Base-by-base conservation (phyloP, 2,329 filamentous ascomycete species). In the Xylaria polymorpha region DNA sequence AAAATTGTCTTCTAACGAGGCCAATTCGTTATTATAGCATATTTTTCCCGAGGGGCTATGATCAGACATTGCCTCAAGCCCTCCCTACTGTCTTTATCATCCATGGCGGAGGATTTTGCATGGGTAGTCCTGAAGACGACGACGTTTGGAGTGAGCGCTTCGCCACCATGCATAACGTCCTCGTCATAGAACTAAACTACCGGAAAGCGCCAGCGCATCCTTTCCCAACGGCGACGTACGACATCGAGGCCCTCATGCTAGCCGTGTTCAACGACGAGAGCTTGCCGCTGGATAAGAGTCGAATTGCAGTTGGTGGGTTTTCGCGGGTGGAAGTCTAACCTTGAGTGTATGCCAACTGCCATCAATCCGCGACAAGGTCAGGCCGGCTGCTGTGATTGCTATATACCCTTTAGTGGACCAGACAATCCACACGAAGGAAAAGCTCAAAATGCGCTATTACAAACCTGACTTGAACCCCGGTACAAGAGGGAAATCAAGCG, bases 151-250 rank as follows among this genome's bases (percentile, higher is more conserved):
- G 81, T 61, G 72, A 73, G 50, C 73, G 74, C 55, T 82, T 83
- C 72, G 77, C 82, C 14, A 77, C 79, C 39, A 74, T 76, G 25
- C 77, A 81, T 62, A 77, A 79, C 58, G 74, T 84, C 61, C 74
- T 83, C n/a, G 82, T 85, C 10, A 73, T 85, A 51, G 80, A 76
- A 60, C 75, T 86, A 43, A 78, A 83, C 67, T 85, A 85, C 71
- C 77, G 78, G 62, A 81, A 82, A 72, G 79, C 82, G 0, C 84
- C 83, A 0, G 70, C 67, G 1, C 72, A 78, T 66, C 76, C 76
- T 43, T 86, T 83, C 69, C 84, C 83, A 1, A 77, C 72, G 4
- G 76, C 80, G 0, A 75, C 78, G 2, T 72, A 83, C 50, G 83
- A 85, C 62, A 55, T 83, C 58, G 81, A 80, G 25, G 81, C 80